Base-by-base conservation (phyloP, 1,284 basidiomycete genomes). In the Erythrobasidium hasegawianum region DNA sequence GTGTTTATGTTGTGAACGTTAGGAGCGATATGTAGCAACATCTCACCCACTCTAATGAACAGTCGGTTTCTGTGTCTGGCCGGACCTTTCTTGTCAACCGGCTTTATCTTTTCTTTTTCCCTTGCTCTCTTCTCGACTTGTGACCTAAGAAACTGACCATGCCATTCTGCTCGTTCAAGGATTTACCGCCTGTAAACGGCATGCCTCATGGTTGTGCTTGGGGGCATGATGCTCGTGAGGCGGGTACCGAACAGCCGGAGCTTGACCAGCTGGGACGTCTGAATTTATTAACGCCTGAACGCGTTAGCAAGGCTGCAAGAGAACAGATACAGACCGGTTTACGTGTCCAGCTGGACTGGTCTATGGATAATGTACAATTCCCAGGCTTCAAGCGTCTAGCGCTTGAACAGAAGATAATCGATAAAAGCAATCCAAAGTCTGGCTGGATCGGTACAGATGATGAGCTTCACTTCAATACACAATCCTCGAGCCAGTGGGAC, bases 161-260 rank as follows among this genome's bases (percentile, higher is more conserved):
- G 58, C 59, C 55, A 16, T 54, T 64, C 9, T 64, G 61, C 26
- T n/a, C 20, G 22, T 64, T 64, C 40, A 40, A 68, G 13, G 66
- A 68, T 2, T 9, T 68, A 10, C 66, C 66, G 2, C 29, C 52
- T 14, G 59, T 68, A 1, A 59, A 64, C 16, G 61, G 61, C 2
- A 56, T 57, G 61, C 61, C 67, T 10, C 60, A 64, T 24, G 61
- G 61, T 2, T 68, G 60, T 50, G 61, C 61, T 22, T 68, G 67
- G 67, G 50, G 50, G 18, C 41, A 65, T 20, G 64, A 64, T 41
- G 39, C 43, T 8, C n/a, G n/a, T n/a, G n/a, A n/a, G n/a, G n/a
- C n/a, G n/a, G n/a, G n/a, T n/a, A 16, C 7, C 38, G 33, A 18
- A 65, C 18, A 39, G 13, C 27, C 10, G 18, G 22, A 2, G 38